Percentiles rank a stretch among this genome's conserved stretches.
phyloP scores from a whole-genome alignment of 78 protist genomes.

The Carpediemonas membranifera region DNA sequence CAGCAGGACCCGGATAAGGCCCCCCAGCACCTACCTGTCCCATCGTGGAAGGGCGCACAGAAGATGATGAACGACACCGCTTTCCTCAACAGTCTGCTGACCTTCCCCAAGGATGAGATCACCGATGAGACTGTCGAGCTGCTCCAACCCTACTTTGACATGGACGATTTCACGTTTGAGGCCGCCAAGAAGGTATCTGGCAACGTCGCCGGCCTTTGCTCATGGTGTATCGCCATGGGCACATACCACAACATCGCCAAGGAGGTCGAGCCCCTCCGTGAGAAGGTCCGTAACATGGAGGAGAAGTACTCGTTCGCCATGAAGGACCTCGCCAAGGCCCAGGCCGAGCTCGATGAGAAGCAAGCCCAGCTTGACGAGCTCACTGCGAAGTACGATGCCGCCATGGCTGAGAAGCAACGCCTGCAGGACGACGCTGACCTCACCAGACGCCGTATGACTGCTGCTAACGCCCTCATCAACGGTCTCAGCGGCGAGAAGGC shows the following conservation, averaged over 20 bases:
- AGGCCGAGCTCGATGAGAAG: slow-evolving; percentile 50
- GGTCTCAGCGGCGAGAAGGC: slow-evolving; percentile 67
- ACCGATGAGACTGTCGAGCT: slow-evolving; percentile 73
- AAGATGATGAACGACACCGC: slow-evolving; percentile 32
- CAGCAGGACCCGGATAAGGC: too few relatives aligned
- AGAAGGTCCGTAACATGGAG: slow-evolving; percentile 5
- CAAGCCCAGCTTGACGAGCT: slow-evolving; percentile 28
- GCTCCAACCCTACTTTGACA: slow-evolving; percentile 55
- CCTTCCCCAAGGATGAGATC: slow-evolving; percentile 52
- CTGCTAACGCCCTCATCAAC: slow-evolving; percentile 63
- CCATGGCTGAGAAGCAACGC: slow-evolving; percentile 44
- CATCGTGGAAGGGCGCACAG: slow-evolving; percentile 29
- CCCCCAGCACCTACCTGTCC: slow-evolving; percentile 7
- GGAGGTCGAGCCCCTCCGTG: slow-evolving; percentile 56
- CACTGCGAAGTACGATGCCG: slow-evolving; percentile 46
- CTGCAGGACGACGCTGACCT: slow-evolving; percentile 60
- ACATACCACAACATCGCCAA: slow-evolving; percentile 46
- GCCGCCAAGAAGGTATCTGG: slow-evolving; percentile 40
- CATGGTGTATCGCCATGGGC: slow-evolving; percentile 58
- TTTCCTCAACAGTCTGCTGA: slow-evolving; percentile 29
- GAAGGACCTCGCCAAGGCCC: slow-evolving; percentile 28
- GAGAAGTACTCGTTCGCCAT: slow-evolving; percentile 28
- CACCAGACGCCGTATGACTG: slow-evolving; percentile 33
- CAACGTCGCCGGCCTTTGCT: slow-evolving; percentile 58
- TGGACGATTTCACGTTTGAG: slow-evolving; percentile 51